A percentile compares a stretch with the other conserved stretches of the same genome.
phyloP scores from a whole-genome alignment of 2,329 filamentous ascomycete species.

The Botrytis sinoallii region DNA sequence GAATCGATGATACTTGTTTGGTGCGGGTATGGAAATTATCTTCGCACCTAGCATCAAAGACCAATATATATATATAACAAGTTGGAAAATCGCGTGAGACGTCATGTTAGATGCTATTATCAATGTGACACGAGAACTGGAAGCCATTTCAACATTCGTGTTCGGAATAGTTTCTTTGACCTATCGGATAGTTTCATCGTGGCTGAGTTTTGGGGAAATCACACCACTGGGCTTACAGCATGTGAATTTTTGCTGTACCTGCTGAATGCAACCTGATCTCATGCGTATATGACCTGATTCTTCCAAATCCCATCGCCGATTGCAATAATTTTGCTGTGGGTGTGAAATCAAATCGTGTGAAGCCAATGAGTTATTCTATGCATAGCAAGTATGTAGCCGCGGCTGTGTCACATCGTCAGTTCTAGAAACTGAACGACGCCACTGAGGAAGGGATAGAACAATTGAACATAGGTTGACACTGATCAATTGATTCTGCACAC shows the following conservation, averaged over 20 bases:
- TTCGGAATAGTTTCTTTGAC: neutral
- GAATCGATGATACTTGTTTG: neutral
- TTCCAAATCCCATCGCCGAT: neutral
- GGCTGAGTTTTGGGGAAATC: neutral
- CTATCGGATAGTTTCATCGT: neutral
- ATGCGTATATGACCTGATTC: neutral
- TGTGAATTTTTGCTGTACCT: neutral
- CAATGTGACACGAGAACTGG: neutral
- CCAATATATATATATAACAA: neutral
- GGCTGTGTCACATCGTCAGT: neutral
- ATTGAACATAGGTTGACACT: neutral
- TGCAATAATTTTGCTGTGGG: neutral
- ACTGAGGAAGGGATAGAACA: neutral
- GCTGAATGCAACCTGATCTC: neutral
- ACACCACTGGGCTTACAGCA: conserved; percentile 5
- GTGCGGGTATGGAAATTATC: neutral
- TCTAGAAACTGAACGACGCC: neutral
- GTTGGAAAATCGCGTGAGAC: neutral
- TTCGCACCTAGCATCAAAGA: neutral
- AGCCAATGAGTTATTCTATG: neutral
- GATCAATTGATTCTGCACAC: neutral
- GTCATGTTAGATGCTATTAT: neutral
- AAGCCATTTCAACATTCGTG: neutral
- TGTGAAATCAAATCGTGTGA: neutral
- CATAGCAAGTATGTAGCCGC: neutral